Base-by-base conservation (phyloP, 2,329 filamentous ascomycete genomes). In the Trichophaea hybrida region DNA sequence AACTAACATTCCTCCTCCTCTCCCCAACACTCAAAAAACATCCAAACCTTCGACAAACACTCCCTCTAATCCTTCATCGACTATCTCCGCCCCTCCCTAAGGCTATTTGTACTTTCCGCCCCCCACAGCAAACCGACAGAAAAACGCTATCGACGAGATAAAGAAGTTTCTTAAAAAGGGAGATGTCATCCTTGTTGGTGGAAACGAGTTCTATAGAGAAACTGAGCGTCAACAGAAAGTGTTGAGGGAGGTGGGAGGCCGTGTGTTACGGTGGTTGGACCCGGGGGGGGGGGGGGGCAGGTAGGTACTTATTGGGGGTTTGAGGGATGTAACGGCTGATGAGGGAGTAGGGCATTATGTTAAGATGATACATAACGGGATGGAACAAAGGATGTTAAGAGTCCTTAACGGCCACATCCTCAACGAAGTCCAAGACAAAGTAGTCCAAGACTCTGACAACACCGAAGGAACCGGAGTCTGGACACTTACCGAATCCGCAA, bases 321-420 rank as follows among this genome's bases (percentile, higher is more conserved):
- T 46, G 40, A 46, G n/a, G 40, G 24, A 5, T n/a, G 5, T 6
- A 7, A 46, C 1, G n/a, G 40, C 40, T 46, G 40, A 46, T 46
- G n/a, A 46, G 24, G 13, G 40, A 76, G n/a, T 79, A 1, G 84
- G 84, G 0, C 83, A 87, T 69, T 87, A 83, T 67, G 81, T 86
- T 44, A 87, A 88, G 73, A 87, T 86, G 82, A 77, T 86, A 3
- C 84, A 87, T 69, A 86, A 87, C 64, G 83, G 83, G 1, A 86
- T 87, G 61, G 83, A 87, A 68, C 82, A 85, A 62, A 83, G 82
- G 1, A 84, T 87, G 79, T 78, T 87, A 73, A 79, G 72, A 57
- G 75, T 77, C 0, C 75, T 85, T 5, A 78, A 78, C n/a, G 0
- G 69, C 56, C 76, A 79, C 38, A 77, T 86, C 0, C 74, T 87